These are phyloP conservation scores for Apiospora malaysiana DNA, from an alignment of 2,329 filamentous ascomycete genomes.

Conservation along the genomic window DNA sequence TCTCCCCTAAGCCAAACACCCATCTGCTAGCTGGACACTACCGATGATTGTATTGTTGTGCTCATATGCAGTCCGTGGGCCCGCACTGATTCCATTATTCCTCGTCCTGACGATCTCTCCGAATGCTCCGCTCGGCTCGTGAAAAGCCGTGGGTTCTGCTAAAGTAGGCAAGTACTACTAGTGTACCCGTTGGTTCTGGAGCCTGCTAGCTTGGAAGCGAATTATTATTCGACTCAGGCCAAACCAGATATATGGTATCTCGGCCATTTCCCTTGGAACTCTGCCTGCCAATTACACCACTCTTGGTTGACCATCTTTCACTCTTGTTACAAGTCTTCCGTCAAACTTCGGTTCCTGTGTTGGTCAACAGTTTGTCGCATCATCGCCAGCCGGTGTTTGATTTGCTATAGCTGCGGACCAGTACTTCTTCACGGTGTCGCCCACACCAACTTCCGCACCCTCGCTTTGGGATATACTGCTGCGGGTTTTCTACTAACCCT, in stretches of 20 bases:
- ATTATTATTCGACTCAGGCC: not conserved
- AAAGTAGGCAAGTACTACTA: constrained; percentile 11
- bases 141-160: not conserved
- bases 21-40: not conserved
- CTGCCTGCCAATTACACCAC: not conserved
- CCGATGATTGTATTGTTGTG: not conserved
- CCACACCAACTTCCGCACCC: not conserved
- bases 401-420: not conserved
- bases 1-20: not conserved
- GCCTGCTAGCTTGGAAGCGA: not conserved
- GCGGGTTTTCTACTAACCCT: not conserved
- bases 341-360: not conserved
- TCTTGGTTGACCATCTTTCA: not conserved
- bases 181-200: constrained; percentile 4
- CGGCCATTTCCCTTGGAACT: not conserved
- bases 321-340: not conserved
- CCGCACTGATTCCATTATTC: not conserved
- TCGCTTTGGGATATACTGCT: not conserved
- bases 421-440: not conserved
- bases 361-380: not conserved
- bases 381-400: not conserved
- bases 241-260: not conserved
- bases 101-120: not conserved
- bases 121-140: not conserved
- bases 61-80: constrained; percentile 7